Base-by-base conservation (phyloP, 139 green algal genomes). In the Micromonas pusilla region DNA sequence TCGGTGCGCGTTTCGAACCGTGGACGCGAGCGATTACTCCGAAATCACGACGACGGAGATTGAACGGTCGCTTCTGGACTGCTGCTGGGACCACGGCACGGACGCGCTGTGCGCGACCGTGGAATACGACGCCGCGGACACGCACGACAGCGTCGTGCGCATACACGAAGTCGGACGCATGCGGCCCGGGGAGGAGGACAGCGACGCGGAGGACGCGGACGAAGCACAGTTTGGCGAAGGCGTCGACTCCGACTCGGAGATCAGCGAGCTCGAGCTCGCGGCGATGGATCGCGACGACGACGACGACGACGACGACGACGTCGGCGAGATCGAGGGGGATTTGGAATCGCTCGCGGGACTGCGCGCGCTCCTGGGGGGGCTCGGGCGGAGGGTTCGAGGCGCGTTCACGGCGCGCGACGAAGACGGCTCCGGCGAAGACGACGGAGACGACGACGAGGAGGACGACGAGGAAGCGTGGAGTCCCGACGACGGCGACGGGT, bases 11-110 rank as follows among this genome's bases (percentile, higher is more conserved):
- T 93, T 94, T 82, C 78, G 83, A 25, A 90, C 83, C 26, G 66
- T 92, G 1, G 89, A 94, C 70, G 88, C 88, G 1, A 66, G 36
- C 0, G 77, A 83, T 37, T 94, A 92, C 80, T 73, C 38, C 26
- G 89, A 94, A 57, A 91, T 94, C 31, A 83, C 81, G 21, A 92
- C 85, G 9, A 77, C 90, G 34, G 70, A 83, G 25, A 77, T 91
- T 70, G 85, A 93, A 16, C 78, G 89, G 2, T 83, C 77, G 23
- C 83, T 93, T 60, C 54, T 92, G 68, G 89, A 93, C 73, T 60
- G 92, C 72, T 80, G 76, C 28, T 74, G 91, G 0, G 89, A 92
- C 53, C 13, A 26, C 28, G 71, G 85, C 0, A 86, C 54, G 6
- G 85, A 94, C 71, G 80, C 64, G 32, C 82, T 90, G 68, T 28